phyloP scores from a whole-genome alignment of 805 yeast species.

The Myxozyma udenii region DNA sequence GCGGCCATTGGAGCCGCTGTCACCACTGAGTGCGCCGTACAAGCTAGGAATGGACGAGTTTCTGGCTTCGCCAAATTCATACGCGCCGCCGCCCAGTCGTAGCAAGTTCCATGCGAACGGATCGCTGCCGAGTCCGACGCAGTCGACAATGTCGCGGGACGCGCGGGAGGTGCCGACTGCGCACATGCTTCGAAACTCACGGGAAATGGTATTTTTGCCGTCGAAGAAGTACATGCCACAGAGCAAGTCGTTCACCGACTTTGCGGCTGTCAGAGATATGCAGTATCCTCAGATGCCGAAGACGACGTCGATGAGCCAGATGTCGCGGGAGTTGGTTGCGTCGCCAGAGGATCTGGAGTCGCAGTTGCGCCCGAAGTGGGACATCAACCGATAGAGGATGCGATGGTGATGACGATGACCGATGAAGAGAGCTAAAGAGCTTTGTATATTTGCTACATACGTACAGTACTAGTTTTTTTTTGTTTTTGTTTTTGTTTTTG shows the following conservation, averaged over 20 bases:
- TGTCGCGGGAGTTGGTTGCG: conserved; percentile 12
- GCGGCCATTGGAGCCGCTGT: conserved; percentile 18
- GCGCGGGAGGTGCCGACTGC: conserved; percentile 28
- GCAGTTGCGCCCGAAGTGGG: conserved; percentile 21
- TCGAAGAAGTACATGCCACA: conserved; percentile 10
- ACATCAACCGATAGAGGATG: too few relatives aligned
- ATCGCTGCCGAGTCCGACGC: conserved; percentile 16
- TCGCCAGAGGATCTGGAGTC: conserved; percentile 13
- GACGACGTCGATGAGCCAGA: conserved; percentile 1
- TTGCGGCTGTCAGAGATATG: not conserved
- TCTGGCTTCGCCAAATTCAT: conserved; percentile 23
- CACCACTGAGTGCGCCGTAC: conserved; percentile 27
- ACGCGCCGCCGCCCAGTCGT: conserved; percentile 18
- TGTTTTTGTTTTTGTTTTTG: too few relatives aligned
- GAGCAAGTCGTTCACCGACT: not conserved
- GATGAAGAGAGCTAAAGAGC: too few relatives aligned
- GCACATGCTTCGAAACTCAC: conserved; percentile 28
- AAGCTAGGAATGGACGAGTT: conserved; percentile 18
- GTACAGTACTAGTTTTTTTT: too few relatives aligned
- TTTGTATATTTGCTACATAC: too few relatives aligned
- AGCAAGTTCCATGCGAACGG: conserved; percentile 1
- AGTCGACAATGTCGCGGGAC: conserved; percentile 9
- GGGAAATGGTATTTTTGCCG: conserved; percentile 29
- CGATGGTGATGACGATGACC: too few relatives aligned
- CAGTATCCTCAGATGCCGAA: not conserved